phyloP scores from a whole-genome alignment of 1,284 basidiomycete genomes.

The Ganoderma lingzhi region DNA sequence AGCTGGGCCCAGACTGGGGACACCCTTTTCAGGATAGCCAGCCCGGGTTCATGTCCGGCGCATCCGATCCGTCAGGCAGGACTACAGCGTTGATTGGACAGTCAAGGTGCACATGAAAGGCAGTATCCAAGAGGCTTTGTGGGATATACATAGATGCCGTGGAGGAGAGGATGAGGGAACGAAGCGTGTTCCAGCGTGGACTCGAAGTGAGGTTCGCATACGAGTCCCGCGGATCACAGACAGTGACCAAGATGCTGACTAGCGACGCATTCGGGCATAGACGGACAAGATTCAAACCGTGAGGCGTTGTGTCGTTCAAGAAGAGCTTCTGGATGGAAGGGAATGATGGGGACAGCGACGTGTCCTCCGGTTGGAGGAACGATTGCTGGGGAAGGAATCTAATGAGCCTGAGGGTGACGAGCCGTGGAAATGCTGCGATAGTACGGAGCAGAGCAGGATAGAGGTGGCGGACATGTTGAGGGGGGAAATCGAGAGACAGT shows the following conservation, averaged over 20 bases:
- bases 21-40: neutral
- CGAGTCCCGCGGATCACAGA: neutral
- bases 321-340: slow-evolving; percentile 11
- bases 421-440: neutral
- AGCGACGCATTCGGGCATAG: neutral
- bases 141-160: neutral
- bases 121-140: neutral
- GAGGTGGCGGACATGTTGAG: no score
- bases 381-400: neutral
- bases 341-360: neutral
- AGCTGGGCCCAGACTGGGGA: slow-evolving; percentile 16
- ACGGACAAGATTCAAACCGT: neutral
- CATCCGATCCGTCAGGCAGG: neutral
- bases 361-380: neutral
- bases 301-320: neutral
- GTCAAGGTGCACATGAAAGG: neutral
- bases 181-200: neutral
- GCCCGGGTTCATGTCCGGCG: neutral
- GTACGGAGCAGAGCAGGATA: neutral
- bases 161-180: neutral
- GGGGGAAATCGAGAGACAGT: neutral
- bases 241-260: neutral
- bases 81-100: neutral
- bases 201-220: neutral
- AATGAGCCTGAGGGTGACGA: neutral